Evolutionary conservation across 1,284 basidiomycete species (phyloP).

Genomic region (Microbotryomycetes sp.): DNA sequence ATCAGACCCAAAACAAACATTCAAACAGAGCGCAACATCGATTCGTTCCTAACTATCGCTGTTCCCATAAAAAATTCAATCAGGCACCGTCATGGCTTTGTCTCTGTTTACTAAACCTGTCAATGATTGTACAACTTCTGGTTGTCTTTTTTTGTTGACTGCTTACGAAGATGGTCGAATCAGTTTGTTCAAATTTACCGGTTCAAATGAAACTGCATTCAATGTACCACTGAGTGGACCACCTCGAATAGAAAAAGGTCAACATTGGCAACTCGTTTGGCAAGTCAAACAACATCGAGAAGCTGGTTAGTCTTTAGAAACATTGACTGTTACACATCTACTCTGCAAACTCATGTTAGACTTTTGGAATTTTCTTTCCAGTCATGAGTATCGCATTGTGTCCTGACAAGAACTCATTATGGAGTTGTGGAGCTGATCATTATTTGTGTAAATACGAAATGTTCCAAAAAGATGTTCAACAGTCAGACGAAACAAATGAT

Average conservation of each 20-base stretch:
- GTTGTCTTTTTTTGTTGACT: conserved; percentile 22
- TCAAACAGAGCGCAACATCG: too few species aligned
- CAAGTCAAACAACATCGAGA: conserved; percentile 33
- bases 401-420: conserved; percentile 12
- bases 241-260: background rate
- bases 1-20: too few species aligned
- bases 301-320: conserved; percentile 29
- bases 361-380: background rate
- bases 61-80: too few species aligned
- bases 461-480: background rate
- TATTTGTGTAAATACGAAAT: conserved; percentile 28
- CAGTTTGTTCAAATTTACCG: conserved; percentile 24
- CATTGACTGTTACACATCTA: background rate
- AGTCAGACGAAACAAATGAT: conserved; percentile 11
- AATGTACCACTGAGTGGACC: background rate
- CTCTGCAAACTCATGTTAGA: background rate
- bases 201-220: background rate
- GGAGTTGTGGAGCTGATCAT: conserved; percentile 33
- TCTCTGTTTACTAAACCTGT: conserved; percentile 10
- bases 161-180: conserved; percentile 36
- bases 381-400: conserved; percentile 32
- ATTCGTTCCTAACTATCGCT: too few species aligned
- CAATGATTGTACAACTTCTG: background rate
- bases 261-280: conserved; percentile 31
- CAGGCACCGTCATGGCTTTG: conserved; percentile 36